phyloP scores from a whole-genome alignment of 2,329 filamentous ascomycete genomes.

The Alternaria consortialis region DNA sequence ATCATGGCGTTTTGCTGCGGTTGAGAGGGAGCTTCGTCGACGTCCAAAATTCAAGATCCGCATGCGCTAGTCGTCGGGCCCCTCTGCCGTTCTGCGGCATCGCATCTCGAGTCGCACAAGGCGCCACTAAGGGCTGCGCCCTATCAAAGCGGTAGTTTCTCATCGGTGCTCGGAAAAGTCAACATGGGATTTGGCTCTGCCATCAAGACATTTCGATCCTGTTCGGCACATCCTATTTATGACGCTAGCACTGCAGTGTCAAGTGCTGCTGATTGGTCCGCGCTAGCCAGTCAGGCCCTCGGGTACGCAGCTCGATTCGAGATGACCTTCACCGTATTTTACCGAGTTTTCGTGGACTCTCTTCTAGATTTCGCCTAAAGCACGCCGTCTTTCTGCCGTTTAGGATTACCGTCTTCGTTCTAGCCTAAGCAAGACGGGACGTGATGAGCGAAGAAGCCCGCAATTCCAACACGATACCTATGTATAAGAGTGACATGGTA shows the following conservation, averaged over 20 bases:
- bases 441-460: too few relatives aligned
- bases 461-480: too few relatives aligned
- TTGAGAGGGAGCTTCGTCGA: background rate
- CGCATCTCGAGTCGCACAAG: background rate
- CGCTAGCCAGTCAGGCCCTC: too few relatives aligned
- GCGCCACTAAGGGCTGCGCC: background rate
- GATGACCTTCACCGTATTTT: too few relatives aligned
- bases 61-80: background rate
- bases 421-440: too few relatives aligned
- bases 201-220: background rate
- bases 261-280: too few relatives aligned
- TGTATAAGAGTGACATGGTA: too few relatives aligned
- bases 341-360: too few relatives aligned
- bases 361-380: too few relatives aligned
- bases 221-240: background rate
- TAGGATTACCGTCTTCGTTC: too few relatives aligned
- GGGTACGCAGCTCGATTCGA: too few relatives aligned
- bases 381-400: too few relatives aligned
- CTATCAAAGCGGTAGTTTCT: background rate
- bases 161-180: background rate
- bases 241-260: background rate
- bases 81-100: background rate
- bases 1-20: background rate
- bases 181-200: background rate
- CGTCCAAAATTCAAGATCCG: background rate